Conservation (phyloP, 495 filamentous ascomycete genomes). For the Trichocladium antarcticum region DNA sequence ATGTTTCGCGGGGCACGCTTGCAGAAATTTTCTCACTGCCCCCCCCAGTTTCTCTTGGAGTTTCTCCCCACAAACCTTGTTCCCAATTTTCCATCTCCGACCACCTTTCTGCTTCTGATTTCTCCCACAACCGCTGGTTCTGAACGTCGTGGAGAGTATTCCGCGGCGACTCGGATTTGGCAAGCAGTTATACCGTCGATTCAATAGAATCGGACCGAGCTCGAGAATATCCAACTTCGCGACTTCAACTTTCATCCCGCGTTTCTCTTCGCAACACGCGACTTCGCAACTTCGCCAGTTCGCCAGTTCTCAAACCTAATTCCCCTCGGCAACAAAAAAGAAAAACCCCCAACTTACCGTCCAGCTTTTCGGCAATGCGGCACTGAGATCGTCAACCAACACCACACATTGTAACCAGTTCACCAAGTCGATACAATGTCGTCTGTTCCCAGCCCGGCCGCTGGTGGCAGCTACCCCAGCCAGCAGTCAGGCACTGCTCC, state of each 20-base stretch:
- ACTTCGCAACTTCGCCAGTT: background rate
- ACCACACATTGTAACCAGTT: conserved; percentile 2
- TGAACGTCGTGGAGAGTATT: background rate
- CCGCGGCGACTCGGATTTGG: background rate
- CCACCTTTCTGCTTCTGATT: background rate
- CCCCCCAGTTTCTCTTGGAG: background rate
- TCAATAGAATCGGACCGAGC: background rate
- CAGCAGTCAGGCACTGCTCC: conserved; percentile 3
- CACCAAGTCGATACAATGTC: conserved; percentile 4
- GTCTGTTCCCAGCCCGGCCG: background rate
- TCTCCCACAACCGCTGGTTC: background rate
- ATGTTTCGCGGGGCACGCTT: background rate
- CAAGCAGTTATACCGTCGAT: no score
- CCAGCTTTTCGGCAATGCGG: background rate
- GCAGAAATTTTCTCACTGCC: background rate
- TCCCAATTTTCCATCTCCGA: background rate
- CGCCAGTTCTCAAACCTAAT: background rate
- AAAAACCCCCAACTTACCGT: background rate
- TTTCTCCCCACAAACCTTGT: background rate
- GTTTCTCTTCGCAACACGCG: background rate
- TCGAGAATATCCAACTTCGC: no score
- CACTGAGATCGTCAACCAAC: background rate
- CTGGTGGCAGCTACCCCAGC: background rate
- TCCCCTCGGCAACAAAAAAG: background rate
- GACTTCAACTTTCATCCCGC: no score